Base-by-base conservation (phyloP, 331 rosid species). In the Erythrophleum ivorense region DNA sequence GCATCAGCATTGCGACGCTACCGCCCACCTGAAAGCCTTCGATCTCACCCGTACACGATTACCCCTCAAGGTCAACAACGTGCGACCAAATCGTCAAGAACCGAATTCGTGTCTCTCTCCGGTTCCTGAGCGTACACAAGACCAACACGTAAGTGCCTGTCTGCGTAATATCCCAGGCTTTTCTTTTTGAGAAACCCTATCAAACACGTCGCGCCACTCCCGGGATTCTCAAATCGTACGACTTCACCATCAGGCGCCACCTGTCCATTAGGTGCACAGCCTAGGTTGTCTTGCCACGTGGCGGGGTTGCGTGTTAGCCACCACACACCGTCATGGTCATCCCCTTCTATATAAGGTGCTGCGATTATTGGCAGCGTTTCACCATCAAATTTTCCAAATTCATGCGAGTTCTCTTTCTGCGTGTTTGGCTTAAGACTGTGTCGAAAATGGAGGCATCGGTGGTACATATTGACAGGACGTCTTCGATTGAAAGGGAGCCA, bases 401-500 rank as follows among this genome's bases (percentile, higher is more conserved):
- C 12, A 4, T 4, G 12, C 0, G 46, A 4, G 46, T 7, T 43
- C 9, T 43, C 6, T 6, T 1, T 6, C 4, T 6, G 7, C 6
- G 46, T 43, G 8, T 43, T 43, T 5, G 46, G 9, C 46, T 58
- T 19, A 60, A 29, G 7, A 8, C 12, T 6, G 33, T 7, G 63
- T 2, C 4, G 63, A 9, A 21, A 58, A 84, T 86, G 90, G 90
- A 82, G 65, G 84, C 69, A 19, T 18, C 83, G 6, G 68, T 74
- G 80, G 72, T 74, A 45, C 13, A 77, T 16, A 81, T 89, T 45
- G 70, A 77, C n/a, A 80, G 92, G 63, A 89, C 82, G 60, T 86
- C 88, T 9, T 89, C 92, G 0, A 89, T 89, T 38, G 92, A 89
- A 59, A 82, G 81, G 18, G 92, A 89, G 77, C 92, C 92, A 48